These are phyloP conservation scores for Ceratobasidium sp. DNA, from an alignment of 1,284 basidiomycete genomes.

Conservation along the genomic window DNA sequence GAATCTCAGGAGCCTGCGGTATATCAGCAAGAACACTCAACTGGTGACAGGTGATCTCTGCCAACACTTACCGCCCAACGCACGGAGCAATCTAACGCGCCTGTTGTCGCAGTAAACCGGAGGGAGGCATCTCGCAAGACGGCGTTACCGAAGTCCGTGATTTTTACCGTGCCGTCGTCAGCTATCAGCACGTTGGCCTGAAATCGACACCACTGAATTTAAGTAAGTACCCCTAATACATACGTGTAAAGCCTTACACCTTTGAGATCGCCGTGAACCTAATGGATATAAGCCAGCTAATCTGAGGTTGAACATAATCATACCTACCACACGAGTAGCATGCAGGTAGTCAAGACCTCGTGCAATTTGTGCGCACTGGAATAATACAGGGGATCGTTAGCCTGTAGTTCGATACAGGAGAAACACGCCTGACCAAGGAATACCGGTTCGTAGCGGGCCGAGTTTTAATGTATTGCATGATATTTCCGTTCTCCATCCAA, in stretches of 20 bases:
- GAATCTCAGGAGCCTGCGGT: neutral
- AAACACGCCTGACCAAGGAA: neutral
- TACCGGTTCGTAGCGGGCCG: neutral
- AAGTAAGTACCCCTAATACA: too few species aligned
- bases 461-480: neutral
- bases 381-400: neutral
- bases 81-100: neutral
- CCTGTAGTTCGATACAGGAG: neutral
- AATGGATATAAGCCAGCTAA: too few species aligned
- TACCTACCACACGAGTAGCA: neutral
- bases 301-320: neutral
- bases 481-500: constrained; percentile 24
- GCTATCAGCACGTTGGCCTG: constrained; percentile 14
- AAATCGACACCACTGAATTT: too few species aligned
- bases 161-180: neutral
- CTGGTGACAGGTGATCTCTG: too few species aligned
- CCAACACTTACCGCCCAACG: neutral
- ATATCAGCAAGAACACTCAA: too few species aligned
- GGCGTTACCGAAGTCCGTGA: constrained; percentile 12
- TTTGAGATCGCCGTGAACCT: constrained; percentile 24
- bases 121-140: neutral
- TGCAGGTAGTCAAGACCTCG: neutral
- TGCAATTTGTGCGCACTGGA: constrained; percentile 13
- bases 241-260: neutral
- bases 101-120: neutral